Percentiles rank a stretch among this genome's conserved stretches.
Evolutionary conservation across 2,329 filamentous ascomycete species (phyloP).

Genomic region (Pseudopithomyces chartarum): DNA sequence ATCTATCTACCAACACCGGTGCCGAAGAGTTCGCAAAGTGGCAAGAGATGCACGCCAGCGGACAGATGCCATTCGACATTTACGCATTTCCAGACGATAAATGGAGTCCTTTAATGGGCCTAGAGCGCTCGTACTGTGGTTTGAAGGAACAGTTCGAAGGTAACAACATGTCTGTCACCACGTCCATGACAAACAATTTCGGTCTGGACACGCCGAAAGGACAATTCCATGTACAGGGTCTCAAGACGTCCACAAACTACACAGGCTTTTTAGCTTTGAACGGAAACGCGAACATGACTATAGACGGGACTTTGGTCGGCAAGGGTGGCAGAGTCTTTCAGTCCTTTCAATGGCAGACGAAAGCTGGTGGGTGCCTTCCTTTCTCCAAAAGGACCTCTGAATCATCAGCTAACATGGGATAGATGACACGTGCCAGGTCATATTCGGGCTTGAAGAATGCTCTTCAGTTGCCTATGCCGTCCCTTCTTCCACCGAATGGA

Average conservation of each 20-base stretch:
- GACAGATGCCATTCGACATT: conserved; percentile 66
- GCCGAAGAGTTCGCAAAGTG: conserved; percentile 58
- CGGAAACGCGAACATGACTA: conserved; percentile 59
- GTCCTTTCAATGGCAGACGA: conserved; percentile 76
- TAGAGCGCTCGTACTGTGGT: conserved; percentile 83
- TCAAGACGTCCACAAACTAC: conserved; percentile 76
- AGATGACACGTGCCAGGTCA: conserved; percentile 82
- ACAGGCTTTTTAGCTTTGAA: conserved; percentile 71
- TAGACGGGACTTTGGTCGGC: conserved; percentile 54
- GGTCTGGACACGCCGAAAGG: conserved; percentile 71
- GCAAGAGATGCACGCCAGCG: conserved; percentile 55
- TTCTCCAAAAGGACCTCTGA: conserved; percentile 1
- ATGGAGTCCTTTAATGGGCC: conserved; percentile 63
- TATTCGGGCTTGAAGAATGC: conserved; percentile 89
- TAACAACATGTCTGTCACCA: conserved; percentile 60
- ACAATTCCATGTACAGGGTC: conserved; percentile 81
- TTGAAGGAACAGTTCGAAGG: conserved; percentile 68
- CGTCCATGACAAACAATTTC: conserved; percentile 70
- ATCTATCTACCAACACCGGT: conserved; percentile 63
- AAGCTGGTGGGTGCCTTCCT: conserved; percentile 63
- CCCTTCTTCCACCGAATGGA: conserved; percentile 73
- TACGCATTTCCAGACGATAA: conserved; percentile 72
- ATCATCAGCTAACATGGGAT: conserved; percentile 15
- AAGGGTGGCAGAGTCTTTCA: conserved; percentile 79
- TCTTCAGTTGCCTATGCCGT: conserved; percentile 88